Base-by-base conservation (phyloP, 768 basidiomycete genomes). In the Leccinum longicurvipes region DNA sequence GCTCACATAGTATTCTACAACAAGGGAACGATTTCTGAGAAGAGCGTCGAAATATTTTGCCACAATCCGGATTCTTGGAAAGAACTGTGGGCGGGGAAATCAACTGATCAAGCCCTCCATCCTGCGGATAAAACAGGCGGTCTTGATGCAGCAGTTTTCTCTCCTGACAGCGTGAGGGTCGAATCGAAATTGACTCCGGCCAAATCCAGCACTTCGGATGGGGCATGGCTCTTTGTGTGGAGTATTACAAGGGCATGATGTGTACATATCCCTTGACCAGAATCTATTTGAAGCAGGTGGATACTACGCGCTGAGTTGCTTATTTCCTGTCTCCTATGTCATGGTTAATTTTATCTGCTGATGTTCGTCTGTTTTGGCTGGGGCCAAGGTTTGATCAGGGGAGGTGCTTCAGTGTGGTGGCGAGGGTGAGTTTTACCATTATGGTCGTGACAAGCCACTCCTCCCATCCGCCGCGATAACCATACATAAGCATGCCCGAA, bases 121-220 rank as follows among this genome's bases (percentile, higher is more conserved):
- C 32, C 44, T n/a, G 32, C 29, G 23, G 34, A 48, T 19, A 47
- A 32, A 3, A 6, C 15, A 7, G 51, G 39, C 15, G n/a, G 29
- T 4, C 19, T 57, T 15, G 11, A 51, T 44, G 31, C 17, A 0
- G 41, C 52, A 41, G 55, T 69, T 12, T 78, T 77, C 51, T 57
- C 57, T 41, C 63, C 60, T 19, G 70, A 73, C 6, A 66, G 55
- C 1, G 73, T 78, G 31, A 63, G 68, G 34, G 68, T 75, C 2
- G 60, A 66, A 3, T 60, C 66, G 3, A 32, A 28, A 15, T 56
- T 79, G 44, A 53, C 12, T 17, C 44, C 55, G n/a, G 29, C 56
- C 29, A 53, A 39, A 8, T 32, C 32, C 12, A 51, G 23, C 14
- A 36, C 32, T 0, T 53, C 34, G 32, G 46, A 54, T 23, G n/a